Base-by-base conservation (phyloP, 495 filamentous ascomycete genomes). In the Elasticomyces elasticus region DNA sequence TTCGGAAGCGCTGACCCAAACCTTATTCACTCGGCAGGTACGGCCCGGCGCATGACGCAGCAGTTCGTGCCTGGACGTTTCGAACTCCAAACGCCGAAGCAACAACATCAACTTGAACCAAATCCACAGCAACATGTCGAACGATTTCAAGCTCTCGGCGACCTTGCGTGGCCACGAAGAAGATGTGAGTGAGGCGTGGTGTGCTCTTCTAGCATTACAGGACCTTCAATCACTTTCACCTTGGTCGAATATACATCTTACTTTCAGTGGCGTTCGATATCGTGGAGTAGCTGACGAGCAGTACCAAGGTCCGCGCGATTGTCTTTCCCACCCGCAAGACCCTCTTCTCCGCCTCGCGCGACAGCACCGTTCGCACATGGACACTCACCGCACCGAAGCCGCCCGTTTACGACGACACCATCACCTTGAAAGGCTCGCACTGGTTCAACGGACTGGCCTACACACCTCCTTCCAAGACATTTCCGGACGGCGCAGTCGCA, bases 291-390 rank as follows among this genome's bases (percentile, higher is more conserved):
- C 49, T 53, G 27, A 53, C 50, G 15, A 53, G n/a, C 15, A 35
- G 7, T 30, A 43, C 52, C 55, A 62, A 98, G 92, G 92, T 99
- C 65, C 88, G 92, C 57, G 81, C 79, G 57, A 87, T 99, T 58
- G 74, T 72, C 65, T 97, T 92, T 64, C 87, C 90, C 15, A 72
- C 75, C 43, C 72, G 85, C 52, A 80, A 85, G 58, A 70, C 80
- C 45, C 71, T 95, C 27, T 67, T 94, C 53, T 94, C 92, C 12
- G 86, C 87, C 20, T 95, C 91, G 50, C 79, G 94, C 68, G 94
- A 97, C 75, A 81, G 81, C 51, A 95, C 89, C 2, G 90, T 95
- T 35, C 83, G 89, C 30, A 67, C 87, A 42, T 99, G 94, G 94
- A 87, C 82, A 59, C 73, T 77, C 35, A 73, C 81, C 40, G 73